phyloP scores from a whole-genome alignment of 345 rosid species.

The Lenwebbia sp. region DNA sequence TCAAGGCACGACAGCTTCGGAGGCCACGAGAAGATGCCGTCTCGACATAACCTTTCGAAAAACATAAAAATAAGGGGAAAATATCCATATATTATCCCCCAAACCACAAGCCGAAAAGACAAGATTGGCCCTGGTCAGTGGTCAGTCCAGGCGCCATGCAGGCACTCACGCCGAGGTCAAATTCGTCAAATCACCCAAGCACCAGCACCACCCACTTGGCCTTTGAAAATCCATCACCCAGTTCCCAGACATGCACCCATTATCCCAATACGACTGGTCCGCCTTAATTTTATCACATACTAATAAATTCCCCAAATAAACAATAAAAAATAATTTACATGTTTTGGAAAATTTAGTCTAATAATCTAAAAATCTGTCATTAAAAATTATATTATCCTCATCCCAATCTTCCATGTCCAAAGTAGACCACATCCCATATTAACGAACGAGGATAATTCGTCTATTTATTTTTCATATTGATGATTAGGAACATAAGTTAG shows the following conservation, averaged over 20 bases:
- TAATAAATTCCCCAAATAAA: not conserved
- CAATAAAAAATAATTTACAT: not conserved
- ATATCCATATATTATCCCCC: not conserved
- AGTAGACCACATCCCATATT: not conserved
- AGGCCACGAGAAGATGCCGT: not conserved
- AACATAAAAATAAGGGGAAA: no score
- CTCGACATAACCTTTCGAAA: not conserved
- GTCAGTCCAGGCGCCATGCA: not conserved
- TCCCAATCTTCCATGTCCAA: not conserved
- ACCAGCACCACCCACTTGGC: not conserved
- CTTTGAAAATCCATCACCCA: not conserved
- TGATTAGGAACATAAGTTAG: not conserved
- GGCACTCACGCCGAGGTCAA: not conserved
- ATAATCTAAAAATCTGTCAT: not conserved
- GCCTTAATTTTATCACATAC: not conserved
- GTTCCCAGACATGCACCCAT: not conserved
- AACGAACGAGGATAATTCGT: not conserved
- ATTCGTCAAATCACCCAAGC: not conserved
- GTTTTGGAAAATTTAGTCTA: not conserved
- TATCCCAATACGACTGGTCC: not conserved
- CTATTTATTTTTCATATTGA: slow-evolving; percentile 1
- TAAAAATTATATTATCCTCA: not conserved
- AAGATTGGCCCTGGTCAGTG: not conserved
- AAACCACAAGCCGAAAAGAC: not conserved
- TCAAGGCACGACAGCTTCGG: not conserved